A percentile compares a stretch with the other conserved stretches of the same genome.
These are phyloP conservation scores for Lipomyces spencermartinsiae DNA, from an alignment of 805 yeast genomes.

Conservation along the genomic window DNA sequence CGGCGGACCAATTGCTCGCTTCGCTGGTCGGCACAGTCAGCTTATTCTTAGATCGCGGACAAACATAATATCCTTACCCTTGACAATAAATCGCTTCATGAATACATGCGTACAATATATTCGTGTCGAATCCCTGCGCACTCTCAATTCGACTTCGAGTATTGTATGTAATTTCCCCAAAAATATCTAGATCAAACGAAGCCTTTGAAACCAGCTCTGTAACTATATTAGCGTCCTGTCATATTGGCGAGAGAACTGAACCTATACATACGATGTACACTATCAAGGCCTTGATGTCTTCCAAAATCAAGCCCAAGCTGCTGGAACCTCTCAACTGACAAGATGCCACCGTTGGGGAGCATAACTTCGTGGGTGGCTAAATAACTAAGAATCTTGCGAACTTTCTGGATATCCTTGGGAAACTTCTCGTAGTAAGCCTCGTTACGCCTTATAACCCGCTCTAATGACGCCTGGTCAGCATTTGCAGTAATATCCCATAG, in stretches of 20 bases:
- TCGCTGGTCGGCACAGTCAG: constrained; percentile 25
- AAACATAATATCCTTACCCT: constrained; percentile 38
- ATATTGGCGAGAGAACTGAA: not conserved
- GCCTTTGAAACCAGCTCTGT: constrained; percentile 50
- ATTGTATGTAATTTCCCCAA: constrained; percentile 51
- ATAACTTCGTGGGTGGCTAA: constrained; percentile 43
- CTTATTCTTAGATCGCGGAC: constrained; percentile 32
- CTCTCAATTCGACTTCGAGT: constrained; percentile 49
- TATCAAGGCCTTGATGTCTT: constrained; percentile 57
- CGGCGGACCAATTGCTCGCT: constrained; percentile 59
- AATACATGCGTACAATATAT: constrained; percentile 59
- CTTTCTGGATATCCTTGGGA: constrained; percentile 54
- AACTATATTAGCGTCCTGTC: not conserved
- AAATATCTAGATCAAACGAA: constrained; percentile 48
- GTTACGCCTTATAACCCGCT: constrained; percentile 54
- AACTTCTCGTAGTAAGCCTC: constrained; percentile 55
- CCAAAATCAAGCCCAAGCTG: constrained; percentile 61
- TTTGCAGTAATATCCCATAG: not conserved
- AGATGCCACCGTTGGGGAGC: constrained; percentile 59
- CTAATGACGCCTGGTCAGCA: not conserved
- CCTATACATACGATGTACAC: constrained; percentile 48
- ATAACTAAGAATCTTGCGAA: constrained; percentile 39
- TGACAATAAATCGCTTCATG: constrained; percentile 66
- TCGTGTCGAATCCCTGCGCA: constrained; percentile 57
- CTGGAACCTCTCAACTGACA: constrained; percentile 60